phyloP scores from a whole-genome alignment of 164 flowering plant genomes.

The Magnolia officinalis region DNA sequence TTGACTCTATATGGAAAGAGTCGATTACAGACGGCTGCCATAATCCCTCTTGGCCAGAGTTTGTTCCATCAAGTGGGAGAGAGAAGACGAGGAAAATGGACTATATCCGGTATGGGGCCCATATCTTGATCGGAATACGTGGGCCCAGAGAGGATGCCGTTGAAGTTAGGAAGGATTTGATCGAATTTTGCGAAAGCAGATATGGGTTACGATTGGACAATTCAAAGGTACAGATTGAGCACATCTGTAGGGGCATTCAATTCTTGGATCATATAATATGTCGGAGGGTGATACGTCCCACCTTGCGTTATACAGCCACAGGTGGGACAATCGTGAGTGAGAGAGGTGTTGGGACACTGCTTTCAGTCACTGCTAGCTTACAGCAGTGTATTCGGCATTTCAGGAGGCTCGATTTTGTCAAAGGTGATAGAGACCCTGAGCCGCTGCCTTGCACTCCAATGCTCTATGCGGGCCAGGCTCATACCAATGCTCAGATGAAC shows the following conservation, averaged over 20 bases:
- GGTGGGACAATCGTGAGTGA: slow-evolving; percentile 77
- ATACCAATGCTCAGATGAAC: slow-evolving; percentile 94
- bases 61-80: slow-evolving; percentile 81
- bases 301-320: slow-evolving; percentile 66
- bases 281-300: slow-evolving; percentile 76
- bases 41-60: slow-evolving; percentile 96
- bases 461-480: slow-evolving; percentile 93
- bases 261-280: slow-evolving; percentile 90
- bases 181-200: slow-evolving; percentile 58
- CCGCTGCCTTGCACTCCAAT: slow-evolving; percentile 95
- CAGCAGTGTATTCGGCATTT: slow-evolving; percentile 81
- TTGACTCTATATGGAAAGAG: slow-evolving; percentile 81
- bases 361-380: slow-evolving; percentile 88
- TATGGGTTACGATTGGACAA: slow-evolving; percentile 68
- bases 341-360: slow-evolving; percentile 91
- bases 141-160: slow-evolving; percentile 90
- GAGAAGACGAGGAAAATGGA: slow-evolving; percentile 92
- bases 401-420: slow-evolving; percentile 67
- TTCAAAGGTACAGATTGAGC: slow-evolving; percentile 76
- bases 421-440: slow-evolving; percentile 96
- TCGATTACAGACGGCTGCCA: slow-evolving; percentile 70
- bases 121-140: slow-evolving; percentile 84
- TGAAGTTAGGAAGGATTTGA: slow-evolving; percentile 47
- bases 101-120: slow-evolving; percentile 81
- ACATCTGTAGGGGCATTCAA: slow-evolving; percentile 72